phyloP scores from a whole-genome alignment of 495 filamentous ascomycete species.

The Aspergillus asperescens region DNA sequence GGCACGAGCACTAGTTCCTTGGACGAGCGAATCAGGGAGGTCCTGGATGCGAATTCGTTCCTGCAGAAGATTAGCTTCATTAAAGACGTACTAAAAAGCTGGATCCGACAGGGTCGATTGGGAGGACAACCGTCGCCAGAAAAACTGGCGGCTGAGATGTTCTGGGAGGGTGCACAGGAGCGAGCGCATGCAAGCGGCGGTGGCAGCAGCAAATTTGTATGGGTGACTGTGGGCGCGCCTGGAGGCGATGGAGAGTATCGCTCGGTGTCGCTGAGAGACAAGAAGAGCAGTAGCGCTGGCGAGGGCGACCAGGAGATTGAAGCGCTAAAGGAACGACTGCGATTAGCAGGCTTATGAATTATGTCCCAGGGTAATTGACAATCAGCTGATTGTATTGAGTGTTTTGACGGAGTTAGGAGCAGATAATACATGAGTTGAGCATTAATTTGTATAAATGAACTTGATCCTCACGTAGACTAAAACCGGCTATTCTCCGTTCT shows the following conservation, averaged over 20 bases:
- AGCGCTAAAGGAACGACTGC: slow-evolving; percentile 31
- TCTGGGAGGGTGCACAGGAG: slow-evolving; percentile 66
- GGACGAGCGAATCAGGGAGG: slow-evolving; percentile 53
- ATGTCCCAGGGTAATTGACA: slow-evolving; percentile 18
- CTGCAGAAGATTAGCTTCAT: slow-evolving; percentile 75
- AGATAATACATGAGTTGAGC: slow-evolving; percentile 1
- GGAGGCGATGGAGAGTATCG: slow-evolving; percentile 61
- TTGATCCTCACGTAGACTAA: slow-evolving; percentile 6
- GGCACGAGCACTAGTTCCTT: slow-evolving; percentile 42
- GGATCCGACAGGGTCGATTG: slow-evolving; percentile 66
- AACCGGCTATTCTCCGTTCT: slow-evolving; percentile 2
- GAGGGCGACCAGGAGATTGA: slow-evolving; percentile 32
- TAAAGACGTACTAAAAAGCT: slow-evolving; percentile 60
- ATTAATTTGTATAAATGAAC: neutral
- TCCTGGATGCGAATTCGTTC: slow-evolving; percentile 75
- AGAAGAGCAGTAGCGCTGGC: slow-evolving; percentile 14
- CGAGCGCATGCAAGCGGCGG: slow-evolving; percentile 41
- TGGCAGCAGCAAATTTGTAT: slow-evolving; percentile 66
- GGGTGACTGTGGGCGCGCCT: slow-evolving; percentile 76
- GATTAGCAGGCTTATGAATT: slow-evolving; percentile 25
- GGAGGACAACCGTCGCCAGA: slow-evolving; percentile 40
- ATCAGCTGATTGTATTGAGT: neutral
- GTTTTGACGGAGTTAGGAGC: neutral
- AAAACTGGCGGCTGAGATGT: slow-evolving; percentile 46
- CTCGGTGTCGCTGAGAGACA: slow-evolving; percentile 37